Base-by-base conservation (phyloP, 2,329 filamentous ascomycete species). In the Lizonia empirigonia region DNA sequence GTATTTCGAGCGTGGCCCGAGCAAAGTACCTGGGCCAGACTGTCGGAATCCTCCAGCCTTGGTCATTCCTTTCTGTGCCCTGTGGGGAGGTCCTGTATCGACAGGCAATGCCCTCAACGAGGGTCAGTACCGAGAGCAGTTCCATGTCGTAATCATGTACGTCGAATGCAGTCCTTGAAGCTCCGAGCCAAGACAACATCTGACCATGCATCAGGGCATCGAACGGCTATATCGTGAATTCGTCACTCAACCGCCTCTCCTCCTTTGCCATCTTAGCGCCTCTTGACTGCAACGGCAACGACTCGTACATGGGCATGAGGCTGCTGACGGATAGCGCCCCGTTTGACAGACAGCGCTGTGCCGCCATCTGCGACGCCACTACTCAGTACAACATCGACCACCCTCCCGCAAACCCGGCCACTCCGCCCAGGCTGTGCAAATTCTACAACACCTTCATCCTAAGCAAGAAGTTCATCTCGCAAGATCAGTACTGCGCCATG, bases 361-460 rank as follows among this genome's bases (percentile, higher is more conserved):
- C 44, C 5, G 35, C 19, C 10, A 15, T 33, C 3, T 47, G 44
- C 27, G 18, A 39, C 16, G 35, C 19, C 22, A 39, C 44, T 18
- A 30, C 34, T 12, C 26, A 34, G n/a, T 47, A 38, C 20, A 27
- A 32, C 22, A 24, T 47, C 5, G 26, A 13, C 3, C 44, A 47
- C 9, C 27, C 26, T 8, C 19, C 20, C 7, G 10, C 6, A 26
- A 19, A 38, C 35, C 8, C 29, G 12, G 16, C 18, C 1, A 22
- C 30, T 9, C 35, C 44, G 15, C 27, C 35, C 5, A 26, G 29
- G 35, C 20, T 47, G 20, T 73, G 70, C 60, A 69, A 63, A 34
- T 70, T 71, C 53, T 68, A 62, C 47, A 68, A 69, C 29, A 58
- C 64, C 2, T 73, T 71, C 26, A 62, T 73, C 9, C 45, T 71